Evolutionary conservation across 1,284 basidiomycete species (phyloP), one percentile per base, ranked within the genome.

Genomic region (Apiotrichum gamsii): DNA sequence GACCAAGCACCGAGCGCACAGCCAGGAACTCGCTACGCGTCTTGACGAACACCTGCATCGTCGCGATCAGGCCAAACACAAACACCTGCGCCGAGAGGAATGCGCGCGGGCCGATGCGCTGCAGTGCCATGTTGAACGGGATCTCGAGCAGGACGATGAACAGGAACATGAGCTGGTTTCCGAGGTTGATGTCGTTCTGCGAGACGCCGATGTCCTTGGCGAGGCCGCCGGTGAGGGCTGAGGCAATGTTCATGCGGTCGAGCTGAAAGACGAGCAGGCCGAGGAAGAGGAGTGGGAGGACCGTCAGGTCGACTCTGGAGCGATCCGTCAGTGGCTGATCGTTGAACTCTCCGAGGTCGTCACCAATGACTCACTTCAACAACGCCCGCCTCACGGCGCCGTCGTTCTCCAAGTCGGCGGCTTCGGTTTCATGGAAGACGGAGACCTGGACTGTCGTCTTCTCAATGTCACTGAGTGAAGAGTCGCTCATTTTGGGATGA

Each of bases 1-100:
- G 33, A 39, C 73, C 73, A 38, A 74, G 66, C 32, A 72, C 65
- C 5, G 72, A 52, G 19, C 73, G 59, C 37, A 18, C 37, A n/a
- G 37, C 25, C 23, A 25, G 25, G 24, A 25, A 39, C 3, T 16
- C 37, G 16, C 9, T 9, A 10, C 37, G 37, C 24, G 16, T 39
- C 24, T 29, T 28, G 2, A 39, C 37, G 15, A 39, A 28, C 9
- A 28, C 24, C 16, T 25, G 24, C 4, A 39, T 15, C 16, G 24
- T 28, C 8, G 24, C 37, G 24, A 28, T 28, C 4, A 39, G 37
- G 37, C 37, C 37, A 21, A 59, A 62, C 11, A 51, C 47, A 19
- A 64, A 39, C 9, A 61, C 43, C 46, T 62, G 60, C 29, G 63
- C 39, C 13, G 60, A 53, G 24, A 60, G 45, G 62, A 58, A 61